Evolutionary conservation across 2,329 filamentous ascomycete genomes (phyloP).

Genomic region (Claviceps arundinis): DNA sequence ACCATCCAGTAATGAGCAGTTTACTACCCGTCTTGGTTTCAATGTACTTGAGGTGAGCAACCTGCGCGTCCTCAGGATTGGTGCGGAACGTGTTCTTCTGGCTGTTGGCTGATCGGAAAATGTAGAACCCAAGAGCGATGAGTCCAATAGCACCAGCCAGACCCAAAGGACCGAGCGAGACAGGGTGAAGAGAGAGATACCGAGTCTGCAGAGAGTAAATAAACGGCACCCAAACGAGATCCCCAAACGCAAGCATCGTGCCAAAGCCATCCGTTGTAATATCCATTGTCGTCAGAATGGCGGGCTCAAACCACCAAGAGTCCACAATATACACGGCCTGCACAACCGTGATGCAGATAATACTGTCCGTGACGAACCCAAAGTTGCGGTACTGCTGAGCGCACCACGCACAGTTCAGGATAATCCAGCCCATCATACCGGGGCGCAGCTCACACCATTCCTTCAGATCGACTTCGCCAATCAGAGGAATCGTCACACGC

Average conservation of each 20-base stretch:
- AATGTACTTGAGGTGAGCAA: conserved; percentile 74
- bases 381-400: conserved; percentile 80
- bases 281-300: conserved; percentile 87
- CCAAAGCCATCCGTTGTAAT: conserved; percentile 89
- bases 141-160: conserved; percentile 52
- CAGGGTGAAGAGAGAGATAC: conserved; percentile 72
- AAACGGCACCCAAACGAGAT: conserved; percentile 87
- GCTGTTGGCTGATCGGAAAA: conserved; percentile 88
- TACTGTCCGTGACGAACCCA: conserved; percentile 74
- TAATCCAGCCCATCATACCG: conserved; percentile 77
- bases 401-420: conserved; percentile 72
- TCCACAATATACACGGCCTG: conserved; percentile 79
- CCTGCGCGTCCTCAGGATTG: conserved; percentile 65
- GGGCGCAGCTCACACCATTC: conserved; percentile 83
- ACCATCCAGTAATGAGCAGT: conserved; percentile 80
- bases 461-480: conserved; percentile 85
- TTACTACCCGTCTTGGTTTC: conserved; percentile 71
- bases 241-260: conserved; percentile 87
- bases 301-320: conserved; percentile 72
- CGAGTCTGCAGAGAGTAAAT: conserved; percentile 73
- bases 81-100: conserved; percentile 93
- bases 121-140: conserved; percentile 63
- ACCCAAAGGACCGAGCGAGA: conserved; percentile 59
- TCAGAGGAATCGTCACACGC: conserved; percentile 60
- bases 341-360: conserved; percentile 62